Conservation (phyloP, 1,139 yeast genomes). For the Yamadazyma triangularis region DNA sequence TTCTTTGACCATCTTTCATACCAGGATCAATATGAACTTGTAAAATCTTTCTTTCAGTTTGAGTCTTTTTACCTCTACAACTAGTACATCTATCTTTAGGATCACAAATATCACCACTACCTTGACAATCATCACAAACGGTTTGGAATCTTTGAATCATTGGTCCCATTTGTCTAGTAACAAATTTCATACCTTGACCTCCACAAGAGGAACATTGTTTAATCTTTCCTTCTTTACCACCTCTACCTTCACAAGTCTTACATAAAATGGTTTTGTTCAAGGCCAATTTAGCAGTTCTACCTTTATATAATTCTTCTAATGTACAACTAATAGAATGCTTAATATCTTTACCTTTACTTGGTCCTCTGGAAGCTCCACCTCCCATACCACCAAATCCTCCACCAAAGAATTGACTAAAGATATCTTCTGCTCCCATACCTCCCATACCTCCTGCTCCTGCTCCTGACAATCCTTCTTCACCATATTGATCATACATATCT, state of each 20-base stretch:
- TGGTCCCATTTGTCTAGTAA: conserved; percentile 98
- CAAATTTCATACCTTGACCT: conserved; percentile 89
- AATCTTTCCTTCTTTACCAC: conserved; percentile 92
- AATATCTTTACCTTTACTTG: conserved; percentile 84
- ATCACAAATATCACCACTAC: conserved; percentile 86
- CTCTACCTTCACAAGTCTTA: conserved; percentile 86
- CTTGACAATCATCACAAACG: conserved; percentile 87
- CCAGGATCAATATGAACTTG: conserved; percentile 97
- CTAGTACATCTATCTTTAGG: conserved; percentile 84
- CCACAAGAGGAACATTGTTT: conserved; percentile 81
- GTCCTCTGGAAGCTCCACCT: conserved; percentile 76
- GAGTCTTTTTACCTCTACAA: conserved; percentile 88
- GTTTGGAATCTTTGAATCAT: conserved; percentile 98
- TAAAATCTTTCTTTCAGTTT: conserved; percentile 83
- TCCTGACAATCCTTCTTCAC: conserved; percentile 86
- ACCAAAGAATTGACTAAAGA: conserved; percentile 91
- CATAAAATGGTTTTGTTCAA: conserved; percentile 89
- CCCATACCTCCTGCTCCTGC: conserved; percentile 73
- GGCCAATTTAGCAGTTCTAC: conserved; percentile 91
- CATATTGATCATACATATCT: conserved; percentile 82
- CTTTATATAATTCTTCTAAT: conserved; percentile 90
- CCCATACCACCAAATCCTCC: conserved; percentile 51
- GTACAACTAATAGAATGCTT: conserved; percentile 83
- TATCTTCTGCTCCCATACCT: conserved; percentile 78
- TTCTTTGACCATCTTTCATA: conserved; percentile 91